phyloP scores from a whole-genome alignment of 2,329 filamentous ascomycete species.

The Fusarium sp. region DNA sequence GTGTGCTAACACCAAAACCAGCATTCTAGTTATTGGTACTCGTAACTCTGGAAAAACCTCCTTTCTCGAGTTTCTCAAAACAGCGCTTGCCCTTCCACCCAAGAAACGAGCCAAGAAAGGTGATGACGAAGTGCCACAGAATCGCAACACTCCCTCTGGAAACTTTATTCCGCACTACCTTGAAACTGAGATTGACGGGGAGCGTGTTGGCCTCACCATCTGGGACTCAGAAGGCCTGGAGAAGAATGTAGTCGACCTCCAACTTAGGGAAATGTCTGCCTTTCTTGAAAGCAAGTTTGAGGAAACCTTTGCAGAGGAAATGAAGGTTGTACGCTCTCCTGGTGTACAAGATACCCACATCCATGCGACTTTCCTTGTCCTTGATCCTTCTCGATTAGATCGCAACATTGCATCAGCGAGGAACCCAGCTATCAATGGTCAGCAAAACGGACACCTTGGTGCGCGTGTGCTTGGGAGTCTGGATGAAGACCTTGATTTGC shows the following conservation, averaged over 20 bases:
- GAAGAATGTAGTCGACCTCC: constrained; percentile 93
- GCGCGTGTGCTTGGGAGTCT: constrained; percentile 72
- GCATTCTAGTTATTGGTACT: constrained; percentile 90
- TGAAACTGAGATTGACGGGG: constrained; percentile 93
- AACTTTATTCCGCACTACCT: constrained; percentile 90
- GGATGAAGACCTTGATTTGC: constrained; percentile 90
- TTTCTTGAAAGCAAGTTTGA: constrained; percentile 99
- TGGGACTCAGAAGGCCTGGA: constrained; percentile 98
- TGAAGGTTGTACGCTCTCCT: constrained; percentile 94
- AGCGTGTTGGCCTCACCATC: constrained; percentile 90
- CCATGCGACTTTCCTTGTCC: constrained; percentile 91
- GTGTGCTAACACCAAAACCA: constrained; percentile 52
- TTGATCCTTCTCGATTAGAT: constrained; percentile 89
- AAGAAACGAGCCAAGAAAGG: constrained; percentile 75
- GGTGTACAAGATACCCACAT: constrained; percentile 97
- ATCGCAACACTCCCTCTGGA: constrained; percentile 65
- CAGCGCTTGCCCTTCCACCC: constrained; percentile 82
- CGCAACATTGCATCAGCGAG: constrained; percentile 79
- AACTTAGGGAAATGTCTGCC: constrained; percentile 88
- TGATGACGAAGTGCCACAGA: constrained; percentile 69
- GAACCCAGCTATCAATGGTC: constrained; percentile 63
- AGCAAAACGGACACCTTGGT: constrained; percentile 58
- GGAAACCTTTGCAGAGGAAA: constrained; percentile 96
- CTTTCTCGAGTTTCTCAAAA: constrained; percentile 95
- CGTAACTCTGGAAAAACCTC: constrained; percentile 93